Evolutionary conservation across 495 filamentous ascomycete species (phyloP).

Genomic region (Aspergillus homomorphus): DNA sequence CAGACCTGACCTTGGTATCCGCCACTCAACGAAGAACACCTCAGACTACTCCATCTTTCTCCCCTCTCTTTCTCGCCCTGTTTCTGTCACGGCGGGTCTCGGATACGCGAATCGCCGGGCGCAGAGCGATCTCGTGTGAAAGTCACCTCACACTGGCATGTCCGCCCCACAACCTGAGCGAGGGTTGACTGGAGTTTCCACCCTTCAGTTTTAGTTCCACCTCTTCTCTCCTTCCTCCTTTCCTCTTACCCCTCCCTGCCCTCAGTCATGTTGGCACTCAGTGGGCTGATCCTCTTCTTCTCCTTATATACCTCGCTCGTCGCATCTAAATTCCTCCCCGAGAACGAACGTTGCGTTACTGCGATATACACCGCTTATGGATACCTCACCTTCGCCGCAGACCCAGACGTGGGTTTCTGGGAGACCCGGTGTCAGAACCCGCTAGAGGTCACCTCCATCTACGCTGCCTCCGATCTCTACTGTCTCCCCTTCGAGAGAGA

Average conservation of each 20-base stretch:
- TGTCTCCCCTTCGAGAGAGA: conserved; percentile 28
- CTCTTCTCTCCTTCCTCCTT: not conserved
- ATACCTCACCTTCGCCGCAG: conserved; percentile 37
- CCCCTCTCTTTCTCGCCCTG: no score
- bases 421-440: conserved; percentile 35
- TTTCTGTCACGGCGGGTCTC: not conserved
- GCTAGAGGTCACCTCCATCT: conserved; percentile 36
- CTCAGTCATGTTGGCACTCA: not conserved
- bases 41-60: no score
- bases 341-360: conserved; percentile 38
- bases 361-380: conserved; percentile 35
- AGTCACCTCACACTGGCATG: not conserved
- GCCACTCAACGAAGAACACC: no score
- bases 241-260: not conserved
- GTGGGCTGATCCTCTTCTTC: not conserved
- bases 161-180: not conserved
- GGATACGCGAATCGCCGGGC: not conserved
- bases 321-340: conserved; percentile 12
- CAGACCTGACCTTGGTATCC: no score
- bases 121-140: not conserved
- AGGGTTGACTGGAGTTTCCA: not conserved
- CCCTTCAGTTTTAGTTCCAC: not conserved
- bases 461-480: conserved; percentile 35
- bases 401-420: conserved; percentile 25
- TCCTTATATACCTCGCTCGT: not conserved